Base-by-base conservation (phyloP, 1,139 yeast genomes). In the Candida dubliniensis region DNA sequence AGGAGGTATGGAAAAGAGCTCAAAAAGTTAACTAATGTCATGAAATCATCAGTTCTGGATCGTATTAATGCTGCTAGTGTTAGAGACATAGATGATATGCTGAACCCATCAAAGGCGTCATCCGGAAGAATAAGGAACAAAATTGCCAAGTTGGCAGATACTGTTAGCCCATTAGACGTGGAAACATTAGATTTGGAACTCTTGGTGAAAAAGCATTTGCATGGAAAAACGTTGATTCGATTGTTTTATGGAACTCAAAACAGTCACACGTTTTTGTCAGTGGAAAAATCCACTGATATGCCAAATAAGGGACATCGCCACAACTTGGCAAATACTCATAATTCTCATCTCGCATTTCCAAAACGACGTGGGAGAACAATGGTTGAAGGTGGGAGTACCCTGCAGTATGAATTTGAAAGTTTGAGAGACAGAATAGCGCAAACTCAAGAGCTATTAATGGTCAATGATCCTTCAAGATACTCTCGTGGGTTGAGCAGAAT, bases 11-110 rank as follows among this genome's bases (percentile, higher is more conserved):
- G 76, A 26, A 67, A 68, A 47, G 78, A 85, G 56, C 67, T 84
- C 42, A 77, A 83, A 48, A 84, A 84, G 42, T 66, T 85, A 44
- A 81, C 82, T 33, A 81, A 77, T 55, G 87, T 74, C 25, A 88
- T 87, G 35, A 87, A 85, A 53, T 77, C 78, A 25, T 84, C 91
- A 0, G 88, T 87, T 38, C 88, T 84, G 56, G 95, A 87, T 56
- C 67, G 66, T 49, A 67, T 72, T 24, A 63, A 58, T 43, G 64
- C 67, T 5, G 63, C 64, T 5, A 60, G 58, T 32, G 60, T 62
- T 35, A 64, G 60, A 35, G 63, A 58, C 26, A 65, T 58, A 26
- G 67, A 64, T 32, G 67, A 63, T 18, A 57, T 52, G 8, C 45
- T 52, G 14, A 27, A 29, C 10, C 9, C 38, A 34, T 30, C 32